Conservation (phyloP, 305 asterid species). For the Galium porrigens region DNA sequence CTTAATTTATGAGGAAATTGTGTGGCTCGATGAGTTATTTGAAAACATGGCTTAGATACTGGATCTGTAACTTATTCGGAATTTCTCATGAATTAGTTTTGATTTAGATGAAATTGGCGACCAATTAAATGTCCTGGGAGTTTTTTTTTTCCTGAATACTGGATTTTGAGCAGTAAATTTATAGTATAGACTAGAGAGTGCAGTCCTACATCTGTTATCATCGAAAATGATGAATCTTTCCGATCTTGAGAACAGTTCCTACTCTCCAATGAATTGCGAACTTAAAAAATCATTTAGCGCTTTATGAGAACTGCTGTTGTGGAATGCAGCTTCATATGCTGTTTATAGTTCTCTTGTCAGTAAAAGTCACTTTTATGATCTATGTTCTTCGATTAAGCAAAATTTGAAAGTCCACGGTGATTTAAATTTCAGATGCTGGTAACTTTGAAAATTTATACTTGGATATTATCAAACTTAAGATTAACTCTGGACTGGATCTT, state of each 20-base stretch:
- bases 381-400: background rate
- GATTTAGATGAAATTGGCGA: background rate
- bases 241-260: background rate
- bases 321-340: background rate
- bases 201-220: background rate
- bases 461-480: background rate
- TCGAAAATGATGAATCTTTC: background rate
- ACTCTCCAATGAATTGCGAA: background rate
- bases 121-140: background rate
- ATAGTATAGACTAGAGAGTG: background rate
- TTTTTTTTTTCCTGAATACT: background rate
- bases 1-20: background rate
- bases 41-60: background rate
- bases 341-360: background rate
- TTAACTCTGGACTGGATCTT: background rate
- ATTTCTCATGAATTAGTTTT: background rate
- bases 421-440: background rate
- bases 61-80: background rate
- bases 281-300: background rate
- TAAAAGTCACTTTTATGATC: background rate
- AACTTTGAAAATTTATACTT: background rate
- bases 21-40: background rate
- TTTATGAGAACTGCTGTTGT: background rate
- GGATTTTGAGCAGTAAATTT: background rate
- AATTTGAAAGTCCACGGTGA: no score